Evolutionary conservation across 169 alveolate species (phyloP).

Genomic region (Plasmodium sp.): DNA sequence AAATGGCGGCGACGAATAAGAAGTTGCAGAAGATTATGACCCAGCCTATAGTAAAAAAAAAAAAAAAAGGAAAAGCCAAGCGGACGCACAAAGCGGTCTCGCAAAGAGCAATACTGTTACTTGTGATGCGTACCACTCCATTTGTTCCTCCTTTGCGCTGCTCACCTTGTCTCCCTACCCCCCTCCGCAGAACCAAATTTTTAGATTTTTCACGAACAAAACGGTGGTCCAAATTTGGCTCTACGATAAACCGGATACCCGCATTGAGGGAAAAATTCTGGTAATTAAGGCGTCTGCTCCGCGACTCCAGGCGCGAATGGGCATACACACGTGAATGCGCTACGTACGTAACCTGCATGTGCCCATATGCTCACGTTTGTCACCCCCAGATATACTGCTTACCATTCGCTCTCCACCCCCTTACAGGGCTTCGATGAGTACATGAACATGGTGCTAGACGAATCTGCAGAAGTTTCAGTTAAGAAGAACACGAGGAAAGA

Average conservation of each 20-base stretch:
- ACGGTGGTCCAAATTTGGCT: conserved; percentile 96
- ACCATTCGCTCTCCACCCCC: neutral
- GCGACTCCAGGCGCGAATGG: neutral
- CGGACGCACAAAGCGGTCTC: neutral
- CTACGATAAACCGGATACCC: conserved; percentile 91
- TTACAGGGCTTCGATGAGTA: conserved; percentile 96
- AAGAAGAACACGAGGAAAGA: conserved; percentile 89
- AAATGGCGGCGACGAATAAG: conserved; percentile 82
- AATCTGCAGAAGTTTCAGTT: conserved; percentile 92
- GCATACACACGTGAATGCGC: neutral
- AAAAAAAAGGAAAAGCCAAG: neutral
- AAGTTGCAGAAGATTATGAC: conserved; percentile 92
- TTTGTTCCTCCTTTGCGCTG: neutral
- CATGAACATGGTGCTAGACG: conserved; percentile 96
- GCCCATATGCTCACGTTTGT: neutral
- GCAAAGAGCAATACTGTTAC: neutral
- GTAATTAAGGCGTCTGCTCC: conserved; percentile 76
- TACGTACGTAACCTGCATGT: neutral
- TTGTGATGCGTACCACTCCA: neutral
- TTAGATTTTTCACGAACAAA: conserved; percentile 93
- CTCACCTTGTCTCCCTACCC: neutral
- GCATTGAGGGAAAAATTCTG: conserved; percentile 93
- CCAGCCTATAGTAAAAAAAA: conserved; percentile 89
- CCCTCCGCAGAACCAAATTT: conserved; percentile 90
- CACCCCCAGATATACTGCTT: neutral